Evolutionary conservation across 805 yeast genomes (phyloP), one percentile per base, ranked within the genome.

Genomic region (Nakazawaea populi): DNA sequence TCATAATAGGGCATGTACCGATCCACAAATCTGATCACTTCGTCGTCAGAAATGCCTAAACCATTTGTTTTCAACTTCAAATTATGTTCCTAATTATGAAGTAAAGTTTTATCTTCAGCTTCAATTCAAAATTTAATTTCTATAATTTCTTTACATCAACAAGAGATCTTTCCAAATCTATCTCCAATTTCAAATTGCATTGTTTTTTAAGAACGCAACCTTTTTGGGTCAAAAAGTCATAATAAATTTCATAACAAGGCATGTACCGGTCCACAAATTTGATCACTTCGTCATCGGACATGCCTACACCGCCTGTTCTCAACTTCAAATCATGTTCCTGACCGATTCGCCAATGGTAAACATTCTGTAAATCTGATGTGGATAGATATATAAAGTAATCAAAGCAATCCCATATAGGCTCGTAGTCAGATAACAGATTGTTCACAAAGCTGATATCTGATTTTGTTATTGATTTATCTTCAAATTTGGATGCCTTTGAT

Each of bases 161-260:
- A 18, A 18, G 24, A 18, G 24, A 18, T 18, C 56, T 50, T 6
- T 40, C 34, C 8, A 48, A 7, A 49, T 48, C 52, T 31, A 54
- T 54, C 12, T 36, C 46, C n/a, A 58, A 46, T 46, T 48, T 50
- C 41, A 53, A 48, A 40, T 52, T 47, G 14, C 24, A 18, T 18
- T 32, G 46, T 29, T 40, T 31, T 14, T 5, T 42, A 28, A 14
- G 54, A 54, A 14, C 32, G 31, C 56, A 43, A 6, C 76, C 77
- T 5, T 58, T 47, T 2, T 59, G 51, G 1, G 61, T 56, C 51
- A 83, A 66, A 0, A 69, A 63, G 10, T 68, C 68, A 59, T 80
- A 85, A 63, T 87, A 94, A 24, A 91, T 60, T 54, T 80, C 77
- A 59, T 92, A 92, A 37, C 85, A 79, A 1, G 96, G 96, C 89